phyloP scores from a whole-genome alignment of 805 yeast species.

The Suhomyces prunicola region DNA sequence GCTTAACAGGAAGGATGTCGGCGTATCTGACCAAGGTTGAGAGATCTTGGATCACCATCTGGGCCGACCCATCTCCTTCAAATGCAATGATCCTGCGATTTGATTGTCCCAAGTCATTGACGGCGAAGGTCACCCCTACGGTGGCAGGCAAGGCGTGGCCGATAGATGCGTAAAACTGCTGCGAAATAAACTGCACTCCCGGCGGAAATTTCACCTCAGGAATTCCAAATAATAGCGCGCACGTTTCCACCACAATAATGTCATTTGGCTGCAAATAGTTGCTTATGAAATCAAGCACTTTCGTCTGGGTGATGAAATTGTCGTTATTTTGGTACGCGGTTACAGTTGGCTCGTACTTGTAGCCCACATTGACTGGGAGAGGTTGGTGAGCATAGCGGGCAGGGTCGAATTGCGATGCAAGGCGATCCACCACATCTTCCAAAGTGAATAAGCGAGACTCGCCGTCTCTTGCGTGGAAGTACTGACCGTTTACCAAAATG shows the following conservation, averaged over 20 bases:
- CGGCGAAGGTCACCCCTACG: slow-evolving; percentile 76
- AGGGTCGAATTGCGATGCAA: slow-evolving; percentile 21
- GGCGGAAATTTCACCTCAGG: slow-evolving; percentile 64
- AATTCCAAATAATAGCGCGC: slow-evolving; percentile 76
- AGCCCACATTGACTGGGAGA: slow-evolving; percentile 14
- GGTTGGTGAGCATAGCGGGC: not conserved
- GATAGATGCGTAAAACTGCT: slow-evolving; percentile 78
- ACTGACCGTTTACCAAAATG: slow-evolving; percentile 32
- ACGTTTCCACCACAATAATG: slow-evolving; percentile 75
- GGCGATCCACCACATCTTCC: slow-evolving; percentile 30
- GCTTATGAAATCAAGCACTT: slow-evolving; percentile 35
- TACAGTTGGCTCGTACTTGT: slow-evolving; percentile 11
- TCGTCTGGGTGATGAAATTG: slow-evolving; percentile 26
- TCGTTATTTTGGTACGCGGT: slow-evolving; percentile 2
- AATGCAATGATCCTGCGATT: slow-evolving; percentile 61
- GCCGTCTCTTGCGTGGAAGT: slow-evolving; percentile 14
- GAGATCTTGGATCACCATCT: slow-evolving; percentile 87
- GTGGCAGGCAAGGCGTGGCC: slow-evolving; percentile 88
- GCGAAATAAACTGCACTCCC: slow-evolving; percentile 53
- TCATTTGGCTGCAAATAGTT: slow-evolving; percentile 55
- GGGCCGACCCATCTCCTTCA: slow-evolving; percentile 94
- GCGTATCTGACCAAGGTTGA: slow-evolving; percentile 59
- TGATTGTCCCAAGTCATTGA: slow-evolving; percentile 47
- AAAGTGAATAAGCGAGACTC: slow-evolving; percentile 22
- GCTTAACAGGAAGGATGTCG: slow-evolving; percentile 37